These are phyloP conservation scores for Trypanosoma lewisi DNA, from an alignment of 208 protist genomes.

Conservation along the genomic window DNA sequence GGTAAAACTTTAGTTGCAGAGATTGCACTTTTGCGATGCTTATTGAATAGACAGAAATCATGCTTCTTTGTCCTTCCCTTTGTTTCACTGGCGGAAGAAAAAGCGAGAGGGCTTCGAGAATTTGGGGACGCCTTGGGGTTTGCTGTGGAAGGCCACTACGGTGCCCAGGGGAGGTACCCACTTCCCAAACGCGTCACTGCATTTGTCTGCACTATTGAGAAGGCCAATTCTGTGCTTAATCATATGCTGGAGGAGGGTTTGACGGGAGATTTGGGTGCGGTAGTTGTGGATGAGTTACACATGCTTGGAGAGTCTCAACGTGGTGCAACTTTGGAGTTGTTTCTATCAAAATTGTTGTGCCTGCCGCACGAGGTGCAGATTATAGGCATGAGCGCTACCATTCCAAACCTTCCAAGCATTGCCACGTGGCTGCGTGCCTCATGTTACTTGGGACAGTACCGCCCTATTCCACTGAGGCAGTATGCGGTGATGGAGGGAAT, in stretches of 20 bases:
- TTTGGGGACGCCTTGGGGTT: constrained; percentile 69
- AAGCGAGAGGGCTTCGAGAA: constrained; percentile 61
- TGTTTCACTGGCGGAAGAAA: constrained; percentile 91
- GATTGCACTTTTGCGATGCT: constrained; percentile 81
- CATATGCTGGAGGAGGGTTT: constrained; percentile 67
- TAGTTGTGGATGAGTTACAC: constrained; percentile 95
- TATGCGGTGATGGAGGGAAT: constrained; percentile 66
- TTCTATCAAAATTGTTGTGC: constrained; percentile 83
- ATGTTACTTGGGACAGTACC: constrained; percentile 70
- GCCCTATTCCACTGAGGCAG: constrained; percentile 74
- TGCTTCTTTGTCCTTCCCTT: constrained; percentile 93
- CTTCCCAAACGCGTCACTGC: constrained; percentile 42
- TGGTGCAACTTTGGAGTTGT: constrained; percentile 83
- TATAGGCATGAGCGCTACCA: constrained; percentile 92
- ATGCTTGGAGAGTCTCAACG: constrained; percentile 89
- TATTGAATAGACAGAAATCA: constrained; percentile 67
- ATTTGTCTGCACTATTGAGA: constrained; percentile 94
- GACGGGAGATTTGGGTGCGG: constrained; percentile 57
- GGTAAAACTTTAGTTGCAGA: constrained; percentile 95
- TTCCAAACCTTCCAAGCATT: constrained; percentile 83
- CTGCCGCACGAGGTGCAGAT: constrained; percentile 69
- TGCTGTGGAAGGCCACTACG: constrained; percentile 82
- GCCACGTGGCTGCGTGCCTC: constrained; percentile 78
- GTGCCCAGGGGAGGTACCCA: constrained; percentile 64
- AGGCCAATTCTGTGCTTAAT: constrained; percentile 91